Conservation (phyloP, 1,139 yeast species). For the Saccharomycopsis hybrid region DNA sequence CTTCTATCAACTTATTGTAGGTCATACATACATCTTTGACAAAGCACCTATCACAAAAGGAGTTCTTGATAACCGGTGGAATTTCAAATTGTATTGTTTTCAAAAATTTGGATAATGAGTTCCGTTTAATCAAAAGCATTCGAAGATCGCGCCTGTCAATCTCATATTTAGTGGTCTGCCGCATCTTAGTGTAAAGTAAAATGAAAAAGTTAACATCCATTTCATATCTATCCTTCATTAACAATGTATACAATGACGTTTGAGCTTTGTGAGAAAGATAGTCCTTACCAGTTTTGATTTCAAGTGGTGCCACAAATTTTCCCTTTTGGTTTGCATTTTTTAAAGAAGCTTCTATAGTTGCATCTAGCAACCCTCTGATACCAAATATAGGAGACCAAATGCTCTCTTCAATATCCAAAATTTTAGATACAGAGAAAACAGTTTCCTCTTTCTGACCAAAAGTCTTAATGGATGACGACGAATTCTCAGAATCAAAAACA, state of each 20-base stretch:
- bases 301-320: conserved; percentile 67
- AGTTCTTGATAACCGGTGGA: conserved; percentile 53
- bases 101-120: conserved; percentile 56
- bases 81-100: conserved; percentile 34
- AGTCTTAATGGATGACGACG: conserved; percentile 28
- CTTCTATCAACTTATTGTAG: conserved; percentile 52
- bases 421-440: conserved; percentile 49
- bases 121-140: conserved; percentile 65
- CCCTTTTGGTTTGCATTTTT: conserved; percentile 20
- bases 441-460: conserved; percentile 38
- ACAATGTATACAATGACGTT: conserved; percentile 73
- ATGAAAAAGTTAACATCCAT: conserved; percentile 59
- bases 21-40: conserved; percentile 62
- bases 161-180: conserved; percentile 50
- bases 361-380: conserved; percentile 86
- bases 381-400: conserved; percentile 92
- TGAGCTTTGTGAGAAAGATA: conserved; percentile 78
- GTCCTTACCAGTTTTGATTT: conserved; percentile 77
- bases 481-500: conserved; percentile 13
- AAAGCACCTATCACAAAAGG: conserved; percentile 65
- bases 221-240: conserved; percentile 75
- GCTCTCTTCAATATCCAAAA: conserved; percentile 82
- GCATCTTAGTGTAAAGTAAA: conserved; percentile 66
- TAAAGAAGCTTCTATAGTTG: conserved; percentile 60
- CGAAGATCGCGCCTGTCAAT: conserved; percentile 47